Base-by-base conservation (phyloP, 768 basidiomycete genomes). In the Russula foetens region DNA sequence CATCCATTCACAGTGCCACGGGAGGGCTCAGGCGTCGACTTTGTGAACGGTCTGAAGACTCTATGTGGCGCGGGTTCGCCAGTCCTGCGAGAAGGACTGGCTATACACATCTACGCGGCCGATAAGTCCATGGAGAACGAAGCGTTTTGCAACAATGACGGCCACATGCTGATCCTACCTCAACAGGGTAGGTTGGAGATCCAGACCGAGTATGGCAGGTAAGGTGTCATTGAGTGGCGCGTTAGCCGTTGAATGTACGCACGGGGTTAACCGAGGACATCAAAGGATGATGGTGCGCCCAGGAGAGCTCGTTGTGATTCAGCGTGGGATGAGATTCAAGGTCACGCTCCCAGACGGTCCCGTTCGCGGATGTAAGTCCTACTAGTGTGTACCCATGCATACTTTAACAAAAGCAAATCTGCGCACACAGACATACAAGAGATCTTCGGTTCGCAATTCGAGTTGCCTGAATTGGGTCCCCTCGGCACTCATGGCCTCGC, bases 141-240 rank as follows among this genome's bases (percentile, higher is more conserved):
- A 66, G 84, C 84, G 2, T 84, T 84, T 69, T 78, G 77, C 62
- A 82, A 84, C 67, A 82, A 75, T 48, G 84, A 86, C 63, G 84
- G 85, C 8, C 84, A 86, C 69, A 80, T 85, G 75, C 71, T 86
- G 67, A 82, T 86, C 66, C 72, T 86, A n/a, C 85, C 85, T 9
- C 80, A 85, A 68, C 76, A 81, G 67, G 85, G 85, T 4, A 75
- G 84, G 14, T 71, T 87, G 63, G 84, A 86, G 67, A 79, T 88
- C 44, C 84, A 84, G 70, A 86, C 85, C 2, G 85, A 88, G 69
- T 80, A 83, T 62, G 85, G 85, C 54, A 81, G 77, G 84, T 84
- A 64, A 64, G 81, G 24, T 17, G 19, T 11, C 24, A 23, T 21
- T 33, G 15, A n/a, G 17, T 12, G 35, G 35, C 35, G 35, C 35